A percentile compares a stretch with the other conserved stretches of the same genome.
phyloP scores from a whole-genome alignment of 805 yeast genomes.

The Wickerhamomyces ciferrii region DNA sequence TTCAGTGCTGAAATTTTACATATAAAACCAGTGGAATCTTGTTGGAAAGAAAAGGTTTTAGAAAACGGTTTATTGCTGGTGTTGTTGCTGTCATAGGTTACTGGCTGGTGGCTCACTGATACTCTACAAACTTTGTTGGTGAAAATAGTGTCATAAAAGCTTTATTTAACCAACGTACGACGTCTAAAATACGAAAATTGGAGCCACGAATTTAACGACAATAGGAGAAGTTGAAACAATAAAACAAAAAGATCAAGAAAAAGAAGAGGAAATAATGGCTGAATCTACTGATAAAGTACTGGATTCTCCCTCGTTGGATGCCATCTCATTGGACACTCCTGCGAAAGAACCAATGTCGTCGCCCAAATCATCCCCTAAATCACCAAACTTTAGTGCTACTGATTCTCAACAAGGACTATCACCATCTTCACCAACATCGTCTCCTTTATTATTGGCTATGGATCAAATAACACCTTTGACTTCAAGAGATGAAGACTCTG shows the following conservation, averaged over 20 bases:
- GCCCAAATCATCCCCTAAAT: not conserved
- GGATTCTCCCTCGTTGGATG: not conserved
- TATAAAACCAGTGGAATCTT: too few relatives aligned
- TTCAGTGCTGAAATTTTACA: too few relatives aligned
- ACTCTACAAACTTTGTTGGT: too few relatives aligned
- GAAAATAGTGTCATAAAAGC: too few relatives aligned
- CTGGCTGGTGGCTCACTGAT: too few relatives aligned
- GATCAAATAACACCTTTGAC: conserved; percentile 21
- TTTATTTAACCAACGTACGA: too few relatives aligned
- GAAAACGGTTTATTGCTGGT: too few relatives aligned
- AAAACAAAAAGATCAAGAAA: not conserved
- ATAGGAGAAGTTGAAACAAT: not conserved
- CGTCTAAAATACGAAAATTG: too few relatives aligned
- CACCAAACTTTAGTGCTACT: not conserved
- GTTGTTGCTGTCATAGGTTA: too few relatives aligned
- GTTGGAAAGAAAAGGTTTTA: too few relatives aligned
- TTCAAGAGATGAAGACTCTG: conserved; percentile 25
- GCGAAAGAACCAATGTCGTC: not conserved
- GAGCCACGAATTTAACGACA: too few relatives aligned
- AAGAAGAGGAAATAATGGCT: not conserved
- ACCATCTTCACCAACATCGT: conserved; percentile 2
- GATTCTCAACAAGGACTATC: not conserved
- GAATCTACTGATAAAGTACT: not conserved
- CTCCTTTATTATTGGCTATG: conserved; percentile 18
- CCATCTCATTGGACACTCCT: not conserved